These are phyloP conservation scores for Pisolithus microcarpus DNA, from an alignment of 768 basidiomycete species.

Conservation along the genomic window DNA sequence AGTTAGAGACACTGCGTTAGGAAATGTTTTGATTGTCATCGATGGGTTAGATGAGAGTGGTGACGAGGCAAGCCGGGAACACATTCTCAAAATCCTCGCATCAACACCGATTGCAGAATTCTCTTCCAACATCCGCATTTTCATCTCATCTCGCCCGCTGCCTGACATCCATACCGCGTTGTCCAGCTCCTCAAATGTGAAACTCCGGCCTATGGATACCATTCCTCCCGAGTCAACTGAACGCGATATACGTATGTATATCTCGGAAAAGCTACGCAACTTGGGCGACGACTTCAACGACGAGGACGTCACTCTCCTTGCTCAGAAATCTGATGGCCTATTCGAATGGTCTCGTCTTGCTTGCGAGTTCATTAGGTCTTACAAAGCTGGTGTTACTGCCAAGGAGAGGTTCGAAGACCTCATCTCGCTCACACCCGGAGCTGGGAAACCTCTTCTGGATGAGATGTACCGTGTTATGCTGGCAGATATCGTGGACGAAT, in stretches of 20 bases:
- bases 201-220: slow-evolving; percentile 1
- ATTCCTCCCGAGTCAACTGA: not conserved
- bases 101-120: not conserved
- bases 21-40: slow-evolving; percentile 20
- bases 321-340: slow-evolving; percentile 2
- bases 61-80: not conserved
- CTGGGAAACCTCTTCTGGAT: slow-evolving; percentile 1
- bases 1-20: not conserved
- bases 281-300: not conserved
- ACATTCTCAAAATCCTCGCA: slow-evolving; percentile 10
- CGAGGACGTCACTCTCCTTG: not conserved
- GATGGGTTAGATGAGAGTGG: slow-evolving; percentile 19
- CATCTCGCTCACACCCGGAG: not conserved
- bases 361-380: slow-evolving; percentile 4
- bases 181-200: not conserved
- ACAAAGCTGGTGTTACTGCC: not conserved
- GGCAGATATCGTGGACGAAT: not conserved
- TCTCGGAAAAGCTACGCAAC: slow-evolving; percentile 1
- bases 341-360: slow-evolving; percentile 6
- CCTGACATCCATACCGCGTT: not conserved
- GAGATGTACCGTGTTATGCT: slow-evolving; percentile 5
- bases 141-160: slow-evolving; percentile 4
- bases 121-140: not conserved
- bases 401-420: not conserved
- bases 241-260: slow-evolving; percentile 1